These are phyloP conservation scores for Zygosaccharomyces rouxii DNA, from an alignment of 805 yeast genomes.

Conservation along the genomic window DNA sequence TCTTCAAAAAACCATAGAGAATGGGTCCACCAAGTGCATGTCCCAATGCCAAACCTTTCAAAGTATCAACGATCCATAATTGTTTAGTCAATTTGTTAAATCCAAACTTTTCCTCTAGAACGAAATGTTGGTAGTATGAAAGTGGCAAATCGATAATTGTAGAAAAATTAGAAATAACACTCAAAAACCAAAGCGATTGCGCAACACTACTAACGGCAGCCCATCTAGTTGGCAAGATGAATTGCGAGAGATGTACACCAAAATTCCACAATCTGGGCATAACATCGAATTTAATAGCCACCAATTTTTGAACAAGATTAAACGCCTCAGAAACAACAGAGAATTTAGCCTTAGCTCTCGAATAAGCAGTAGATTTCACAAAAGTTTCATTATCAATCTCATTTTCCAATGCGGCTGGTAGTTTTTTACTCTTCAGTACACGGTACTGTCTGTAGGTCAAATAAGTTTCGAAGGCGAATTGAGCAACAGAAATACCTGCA, in stretches of 20 bases:
- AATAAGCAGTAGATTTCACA: slow-evolving; percentile 69
- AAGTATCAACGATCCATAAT: slow-evolving; percentile 67
- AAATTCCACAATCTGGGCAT: slow-evolving; percentile 60
- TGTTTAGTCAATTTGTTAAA: slow-evolving; percentile 79
- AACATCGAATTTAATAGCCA: slow-evolving; percentile 54
- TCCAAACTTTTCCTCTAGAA: slow-evolving; percentile 87
- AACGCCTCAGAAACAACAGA: slow-evolving; percentile 51
- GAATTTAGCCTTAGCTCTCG: slow-evolving; percentile 72
- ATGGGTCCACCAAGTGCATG: slow-evolving; percentile 66
- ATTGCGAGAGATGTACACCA: slow-evolving; percentile 39
- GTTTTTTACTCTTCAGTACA: slow-evolving; percentile 47
- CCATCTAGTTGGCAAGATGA: slow-evolving; percentile 28
- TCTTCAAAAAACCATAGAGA: slow-evolving; percentile 69
- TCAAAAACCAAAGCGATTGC: slow-evolving; percentile 64
- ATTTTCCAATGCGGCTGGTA: slow-evolving; percentile 66
- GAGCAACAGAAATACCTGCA: slow-evolving; percentile 67
- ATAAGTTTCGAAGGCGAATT: slow-evolving; percentile 70
- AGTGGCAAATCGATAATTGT: slow-evolving; percentile 61
- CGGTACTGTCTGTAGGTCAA: slow-evolving; percentile 73
- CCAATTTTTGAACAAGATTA: slow-evolving; percentile 52
- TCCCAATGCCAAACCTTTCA: slow-evolving; percentile 56
- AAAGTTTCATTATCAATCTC: slow-evolving; percentile 72
- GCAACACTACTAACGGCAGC: slow-evolving; percentile 54
- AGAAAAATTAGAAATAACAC: slow-evolving; percentile 46
- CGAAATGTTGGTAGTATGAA: slow-evolving; percentile 73